Conservation (phyloP, 371 early-diverging fungal species). For the Apophysomyces variabilis region DNA sequence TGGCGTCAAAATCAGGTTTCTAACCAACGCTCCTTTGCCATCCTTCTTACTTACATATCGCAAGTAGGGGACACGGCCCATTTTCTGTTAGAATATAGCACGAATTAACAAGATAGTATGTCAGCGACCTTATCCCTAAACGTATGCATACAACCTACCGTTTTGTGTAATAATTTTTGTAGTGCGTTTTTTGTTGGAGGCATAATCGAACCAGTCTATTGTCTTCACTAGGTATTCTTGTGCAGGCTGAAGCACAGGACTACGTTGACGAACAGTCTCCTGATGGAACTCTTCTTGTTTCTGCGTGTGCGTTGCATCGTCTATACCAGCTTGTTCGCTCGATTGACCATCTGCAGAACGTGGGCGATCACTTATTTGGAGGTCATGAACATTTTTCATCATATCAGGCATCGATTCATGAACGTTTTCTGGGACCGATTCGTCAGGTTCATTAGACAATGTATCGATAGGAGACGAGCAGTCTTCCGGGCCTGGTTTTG, state of each 20-base stretch:
- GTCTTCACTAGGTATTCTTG: slow-evolving; percentile 70
- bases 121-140: neutral
- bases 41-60: slow-evolving; percentile 58
- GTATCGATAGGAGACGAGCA: neutral
- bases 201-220: slow-evolving; percentile 63
- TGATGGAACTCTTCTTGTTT: neutral
- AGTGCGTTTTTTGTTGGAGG: slow-evolving; percentile 37
- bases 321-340: neutral
- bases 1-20: neutral
- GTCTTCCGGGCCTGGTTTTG: neutral
- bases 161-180: slow-evolving; percentile 84
- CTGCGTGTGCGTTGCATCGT: neutral
- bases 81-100: slow-evolving; percentile 56
- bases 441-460: neutral
- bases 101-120: neutral
- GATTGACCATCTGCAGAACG: neutral
- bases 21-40: neutral
- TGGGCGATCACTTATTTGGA: neutral
- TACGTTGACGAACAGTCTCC: neutral
- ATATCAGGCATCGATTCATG: neutral
- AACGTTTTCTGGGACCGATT: neutral
- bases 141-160: slow-evolving; percentile 41
- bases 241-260: slow-evolving; percentile 10
- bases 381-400: neutral
- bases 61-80: slow-evolving; percentile 92